Percentiles rank a stretch among this genome's conserved stretches.
phyloP scores from a whole-genome alignment of 441 rosid species.

The Pelargonium fulgidum region DNA sequence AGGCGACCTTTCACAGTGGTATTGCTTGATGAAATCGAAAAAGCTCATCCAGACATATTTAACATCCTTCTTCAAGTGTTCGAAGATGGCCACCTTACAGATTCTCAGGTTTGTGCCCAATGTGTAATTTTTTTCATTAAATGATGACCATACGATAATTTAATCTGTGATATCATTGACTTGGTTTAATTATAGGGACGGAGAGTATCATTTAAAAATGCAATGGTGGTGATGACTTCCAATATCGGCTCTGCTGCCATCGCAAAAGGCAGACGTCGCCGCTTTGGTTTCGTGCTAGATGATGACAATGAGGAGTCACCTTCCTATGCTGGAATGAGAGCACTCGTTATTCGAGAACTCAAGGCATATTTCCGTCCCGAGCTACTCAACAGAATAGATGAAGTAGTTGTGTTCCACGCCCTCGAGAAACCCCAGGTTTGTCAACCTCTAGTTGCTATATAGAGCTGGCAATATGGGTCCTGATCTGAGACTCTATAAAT shows the following conservation, averaged over 20 bases:
- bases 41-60: slow-evolving; percentile 87
- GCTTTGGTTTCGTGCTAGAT: slow-evolving; percentile 48
- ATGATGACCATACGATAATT: neutral
- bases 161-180: slow-evolving; percentile 12
- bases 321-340: slow-evolving; percentile 54
- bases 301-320: slow-evolving; percentile 34
- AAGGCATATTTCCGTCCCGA: slow-evolving; percentile 71
- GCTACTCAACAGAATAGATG: slow-evolving; percentile 69
- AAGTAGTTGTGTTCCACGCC: slow-evolving; percentile 57
- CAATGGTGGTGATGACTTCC: slow-evolving; percentile 68
- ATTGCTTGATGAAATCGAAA: slow-evolving; percentile 97
- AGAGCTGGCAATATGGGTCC: neutral
- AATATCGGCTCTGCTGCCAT: slow-evolving; percentile 63
- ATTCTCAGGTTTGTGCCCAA: slow-evolving; percentile 60
- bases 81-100: slow-evolving; percentile 96
- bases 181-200: slow-evolving; percentile 51
- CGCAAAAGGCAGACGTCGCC: slow-evolving; percentile 53
- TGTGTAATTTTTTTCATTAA: neutral
- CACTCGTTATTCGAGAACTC: slow-evolving; percentile 56
- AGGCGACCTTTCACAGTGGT: slow-evolving; percentile 90
- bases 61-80: slow-evolving; percentile 93
- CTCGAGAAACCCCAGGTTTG: slow-evolving; percentile 84
- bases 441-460: neutral
- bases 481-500: too few relatives aligned
- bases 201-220: slow-evolving; percentile 68